Base-by-base conservation (phyloP, 352 stramenopile species). In the Plasmopara halstedii region DNA sequence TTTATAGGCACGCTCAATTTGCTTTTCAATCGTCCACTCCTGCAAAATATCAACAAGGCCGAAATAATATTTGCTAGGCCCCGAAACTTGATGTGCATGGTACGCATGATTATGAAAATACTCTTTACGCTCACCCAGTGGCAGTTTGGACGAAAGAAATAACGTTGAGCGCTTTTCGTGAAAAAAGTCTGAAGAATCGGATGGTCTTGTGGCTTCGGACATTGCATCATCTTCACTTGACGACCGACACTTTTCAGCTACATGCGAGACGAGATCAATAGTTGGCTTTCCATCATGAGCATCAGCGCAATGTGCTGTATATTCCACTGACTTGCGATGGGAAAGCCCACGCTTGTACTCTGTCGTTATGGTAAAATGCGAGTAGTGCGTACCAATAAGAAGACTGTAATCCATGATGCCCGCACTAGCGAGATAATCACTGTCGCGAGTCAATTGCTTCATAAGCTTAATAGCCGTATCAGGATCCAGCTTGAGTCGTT, bases 401-500 rank as follows among this genome's bases (percentile, higher is more conserved):
- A 96, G 67, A 48, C 73, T 90, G 50, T 96, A 96, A 62, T 96
- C 86, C 85, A 96, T 96, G 62, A 95, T 94, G 8, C 83, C 83
- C 20, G 79, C 62, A 23, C 75, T 85, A 13, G 73, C 75, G 20
- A 94, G 66, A 38, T 88, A 94, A 46, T 94, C 77, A 53, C 73
- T 90, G 43, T 94, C 82, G 4, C 82, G 64, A 6, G 71, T 84
- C 20, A 94, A 73, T 43, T 91, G 79, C 64, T 88, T 88, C 4
- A 90, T 64, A 18, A 94, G 58, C 29, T 72, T 67, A 33, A 56
- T 21, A 4, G 79, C 76, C 0, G 62, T 71, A 1, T 71, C 58
- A 1, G 65, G 31, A 6, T 84, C 65, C 17, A 94, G 43, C 42
- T 86, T 87, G 14, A 95, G 56, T 8, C 80, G 56, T 45, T 89